phyloP scores from a whole-genome alignment of 1,284 basidiomycete species.

The Malassezia nana region DNA sequence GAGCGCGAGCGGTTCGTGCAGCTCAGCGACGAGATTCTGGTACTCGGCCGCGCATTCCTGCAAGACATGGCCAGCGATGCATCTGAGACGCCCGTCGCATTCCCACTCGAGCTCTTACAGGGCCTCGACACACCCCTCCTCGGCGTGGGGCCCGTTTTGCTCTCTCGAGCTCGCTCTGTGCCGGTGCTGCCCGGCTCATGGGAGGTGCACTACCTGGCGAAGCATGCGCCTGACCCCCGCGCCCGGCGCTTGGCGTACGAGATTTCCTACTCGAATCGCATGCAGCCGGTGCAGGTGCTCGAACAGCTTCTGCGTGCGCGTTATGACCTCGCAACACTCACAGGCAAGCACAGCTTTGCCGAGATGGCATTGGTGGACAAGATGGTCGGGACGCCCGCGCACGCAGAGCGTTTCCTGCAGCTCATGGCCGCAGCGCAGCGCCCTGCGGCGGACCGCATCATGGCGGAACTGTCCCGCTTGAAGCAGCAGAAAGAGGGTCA shows the following conservation, averaged over 20 bases:
- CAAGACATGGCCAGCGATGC: conserved; percentile 46
- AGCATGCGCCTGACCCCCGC: conserved; percentile 67
- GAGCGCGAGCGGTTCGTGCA: conserved; percentile 73
- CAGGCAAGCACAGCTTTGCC: conserved; percentile 35
- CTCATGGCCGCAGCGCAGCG: conserved; percentile 33
- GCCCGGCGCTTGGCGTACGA: conserved; percentile 67
- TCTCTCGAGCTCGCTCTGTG: not conserved
- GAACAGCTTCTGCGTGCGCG: conserved; percentile 35
- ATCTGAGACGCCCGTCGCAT: conserved; percentile 18
- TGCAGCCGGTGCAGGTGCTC: conserved; percentile 30
- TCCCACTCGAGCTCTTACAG: conserved; percentile 25
- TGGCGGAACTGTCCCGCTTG: conserved; percentile 28
- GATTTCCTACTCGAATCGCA: conserved; percentile 30
- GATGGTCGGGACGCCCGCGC: conserved; percentile 40
- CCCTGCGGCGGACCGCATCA: conserved; percentile 24
- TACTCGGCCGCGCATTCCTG: conserved; percentile 75
- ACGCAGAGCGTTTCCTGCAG: conserved; percentile 36
- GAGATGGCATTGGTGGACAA: conserved; percentile 44
- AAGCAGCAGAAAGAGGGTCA: conserved; percentile 20
- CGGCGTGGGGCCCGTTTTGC: not conserved
- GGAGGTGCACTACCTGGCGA: conserved; percentile 84
- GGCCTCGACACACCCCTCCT: conserved; percentile 23
- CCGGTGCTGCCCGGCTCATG: conserved; percentile 49
- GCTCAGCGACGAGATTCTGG: conserved; percentile 81
- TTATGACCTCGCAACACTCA: conserved; percentile 37